Conservation (phyloP, 2,329 filamentous ascomycete genomes). For the Pseudogymnoascus sp. region DNA sequence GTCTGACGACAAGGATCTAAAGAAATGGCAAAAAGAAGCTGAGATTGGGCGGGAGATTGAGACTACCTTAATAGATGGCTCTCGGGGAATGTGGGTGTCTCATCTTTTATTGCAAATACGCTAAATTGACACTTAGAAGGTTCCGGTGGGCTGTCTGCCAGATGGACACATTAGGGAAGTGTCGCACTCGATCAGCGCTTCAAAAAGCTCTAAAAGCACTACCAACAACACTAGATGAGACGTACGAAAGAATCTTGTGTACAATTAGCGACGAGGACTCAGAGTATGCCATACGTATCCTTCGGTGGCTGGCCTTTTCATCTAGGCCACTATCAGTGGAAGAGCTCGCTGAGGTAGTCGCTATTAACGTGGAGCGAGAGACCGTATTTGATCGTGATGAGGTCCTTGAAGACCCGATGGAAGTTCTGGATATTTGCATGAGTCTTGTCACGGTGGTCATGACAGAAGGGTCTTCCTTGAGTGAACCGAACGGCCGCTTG, state of each 20-base stretch:
- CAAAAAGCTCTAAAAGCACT: conserved; percentile 17
- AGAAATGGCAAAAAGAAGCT: no score
- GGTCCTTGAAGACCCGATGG: conserved; percentile 22
- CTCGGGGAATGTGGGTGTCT: no score
- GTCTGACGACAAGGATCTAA: no score
- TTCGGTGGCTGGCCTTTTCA: conserved; percentile 26
- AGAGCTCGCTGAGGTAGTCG: conserved; percentile 27
- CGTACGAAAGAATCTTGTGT: conserved; percentile 25
- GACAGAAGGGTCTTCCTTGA: neutral
- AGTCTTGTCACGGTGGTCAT: no score
- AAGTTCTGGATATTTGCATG: conserved; percentile 23
- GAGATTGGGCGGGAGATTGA: no score
- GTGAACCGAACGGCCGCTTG: neutral
- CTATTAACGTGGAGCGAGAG: conserved; percentile 20
- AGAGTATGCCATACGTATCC: conserved; percentile 20
- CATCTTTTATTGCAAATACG: no score
- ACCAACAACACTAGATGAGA: conserved; percentile 22
- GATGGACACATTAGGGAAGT: conserved; percentile 24
- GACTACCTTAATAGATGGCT: no score
- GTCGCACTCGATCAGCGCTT: conserved; percentile 15
- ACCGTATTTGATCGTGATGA: conserved; percentile 23
- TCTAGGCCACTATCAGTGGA: conserved; percentile 22
- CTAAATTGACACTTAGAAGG: no score
- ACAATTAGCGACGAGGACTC: conserved; percentile 18
- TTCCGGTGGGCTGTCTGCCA: conserved; percentile 27